A percentile compares a stretch with the other conserved stretches of the same genome.
These are phyloP conservation scores for Dendrobium officinale DNA, from an alignment of 106 monocot genomes.

Conservation along the genomic window DNA sequence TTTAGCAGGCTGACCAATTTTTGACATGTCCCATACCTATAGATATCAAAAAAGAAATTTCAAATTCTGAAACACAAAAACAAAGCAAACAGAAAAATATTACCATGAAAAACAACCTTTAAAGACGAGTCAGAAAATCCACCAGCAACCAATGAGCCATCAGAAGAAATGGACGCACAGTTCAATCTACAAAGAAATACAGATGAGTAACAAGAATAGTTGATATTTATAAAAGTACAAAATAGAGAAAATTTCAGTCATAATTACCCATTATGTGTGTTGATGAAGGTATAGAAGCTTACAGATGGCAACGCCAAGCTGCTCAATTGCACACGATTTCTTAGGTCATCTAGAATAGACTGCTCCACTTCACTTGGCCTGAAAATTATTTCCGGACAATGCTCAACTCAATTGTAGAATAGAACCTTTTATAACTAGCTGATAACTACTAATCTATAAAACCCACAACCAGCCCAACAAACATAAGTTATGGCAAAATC, in stretches of 20 bases:
- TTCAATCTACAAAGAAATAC: slow-evolving; percentile 45
- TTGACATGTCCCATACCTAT: slow-evolving; percentile 98
- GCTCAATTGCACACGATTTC: slow-evolving; percentile 78
- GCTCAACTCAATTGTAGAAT: not conserved
- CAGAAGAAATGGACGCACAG: slow-evolving; percentile 80
- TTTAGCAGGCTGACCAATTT: slow-evolving; percentile 55
- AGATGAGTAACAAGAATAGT: not conserved
- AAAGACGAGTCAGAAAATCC: slow-evolving; percentile 97
- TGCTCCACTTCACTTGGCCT: slow-evolving; percentile 75
- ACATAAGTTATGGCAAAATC: too few species aligned
- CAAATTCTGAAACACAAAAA: not conserved
- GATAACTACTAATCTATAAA: not conserved
- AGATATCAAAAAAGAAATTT: not conserved
- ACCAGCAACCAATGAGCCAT: slow-evolving; percentile 91
- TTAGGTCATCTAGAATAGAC: slow-evolving; percentile 80
- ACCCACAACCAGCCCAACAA: not conserved
- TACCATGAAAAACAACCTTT: slow-evolving; percentile 48
- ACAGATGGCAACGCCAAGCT: slow-evolving; percentile 90
- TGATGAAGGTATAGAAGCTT: slow-evolving; percentile 89
- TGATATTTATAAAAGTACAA: not conserved
- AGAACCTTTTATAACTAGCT: not conserved
- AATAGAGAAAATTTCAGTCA: not conserved
- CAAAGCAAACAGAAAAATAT: not conserved
- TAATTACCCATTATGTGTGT: slow-evolving; percentile 84
- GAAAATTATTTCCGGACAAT: slow-evolving; percentile 4